Conservation (phyloP, 768 basidiomycete genomes). For the Cystobasidiopsis lactophilus region DNA sequence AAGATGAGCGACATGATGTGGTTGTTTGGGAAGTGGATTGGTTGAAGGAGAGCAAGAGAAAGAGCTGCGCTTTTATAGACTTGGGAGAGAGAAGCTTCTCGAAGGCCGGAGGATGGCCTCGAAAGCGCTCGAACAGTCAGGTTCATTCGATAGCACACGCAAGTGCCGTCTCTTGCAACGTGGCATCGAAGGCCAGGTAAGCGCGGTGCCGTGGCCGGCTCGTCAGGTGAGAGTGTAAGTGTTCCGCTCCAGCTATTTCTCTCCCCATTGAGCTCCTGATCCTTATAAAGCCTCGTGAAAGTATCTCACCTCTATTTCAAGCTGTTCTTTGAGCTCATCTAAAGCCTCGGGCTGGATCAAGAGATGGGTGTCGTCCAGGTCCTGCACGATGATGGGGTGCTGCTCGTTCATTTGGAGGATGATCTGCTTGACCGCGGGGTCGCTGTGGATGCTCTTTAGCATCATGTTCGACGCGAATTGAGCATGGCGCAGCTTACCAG, state of each 20-base stretch:
- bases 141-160: too few species aligned
- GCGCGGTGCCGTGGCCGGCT: neutral
- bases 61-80: too few species aligned
- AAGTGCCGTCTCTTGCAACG: too few species aligned
- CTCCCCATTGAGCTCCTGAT: too few species aligned
- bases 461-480: neutral
- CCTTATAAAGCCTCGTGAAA: neutral
- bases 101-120: too few species aligned
- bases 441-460: conserved; percentile 29
- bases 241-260: conserved; percentile 1
- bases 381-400: conserved; percentile 58
- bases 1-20: too few species aligned
- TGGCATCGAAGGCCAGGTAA: too few species aligned
- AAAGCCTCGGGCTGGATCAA: conserved; percentile 70
- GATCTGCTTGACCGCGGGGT: conserved; percentile 74
- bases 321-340: conserved; percentile 33
- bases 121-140: too few species aligned
- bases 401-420: conserved; percentile 29
- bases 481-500: too few species aligned
- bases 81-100: too few species aligned
- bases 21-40: too few species aligned
- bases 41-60: too few species aligned
- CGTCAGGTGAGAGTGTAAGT: neutral
- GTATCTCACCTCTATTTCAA: conserved; percentile 8
- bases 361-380: conserved; percentile 59